These are phyloP conservation scores for Polyporus arcularius DNA, from an alignment of 768 basidiomycete species.

Conservation along the genomic window DNA sequence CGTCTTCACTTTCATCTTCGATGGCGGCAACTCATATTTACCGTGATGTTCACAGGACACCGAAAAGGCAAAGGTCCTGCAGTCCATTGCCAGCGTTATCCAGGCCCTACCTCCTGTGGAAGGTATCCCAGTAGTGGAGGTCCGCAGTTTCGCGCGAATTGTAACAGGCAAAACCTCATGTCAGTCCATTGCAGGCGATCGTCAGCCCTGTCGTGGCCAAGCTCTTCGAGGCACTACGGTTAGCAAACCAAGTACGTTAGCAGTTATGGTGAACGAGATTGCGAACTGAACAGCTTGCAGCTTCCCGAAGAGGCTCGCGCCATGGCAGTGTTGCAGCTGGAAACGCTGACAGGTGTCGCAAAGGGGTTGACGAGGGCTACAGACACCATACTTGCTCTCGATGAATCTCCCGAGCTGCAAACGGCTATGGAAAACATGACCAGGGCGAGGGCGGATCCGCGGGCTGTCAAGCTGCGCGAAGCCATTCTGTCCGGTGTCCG, in stretches of 20 bases:
- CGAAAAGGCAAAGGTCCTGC: constrained; percentile 87
- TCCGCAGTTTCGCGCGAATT: constrained; percentile 23
- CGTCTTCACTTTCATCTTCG: constrained; percentile 27
- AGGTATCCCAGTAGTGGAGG: constrained; percentile 77
- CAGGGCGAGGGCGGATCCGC: constrained; percentile 61
- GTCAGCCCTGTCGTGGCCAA: constrained; percentile 73
- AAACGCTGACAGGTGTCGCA: constrained; percentile 81
- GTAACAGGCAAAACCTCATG: background rate
- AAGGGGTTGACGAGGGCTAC: constrained; percentile 81
- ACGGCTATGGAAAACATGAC: constrained; percentile 57
- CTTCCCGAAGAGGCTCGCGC: constrained; percentile 71
- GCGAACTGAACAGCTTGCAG: constrained; percentile 38
- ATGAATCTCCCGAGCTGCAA: constrained; percentile 52
- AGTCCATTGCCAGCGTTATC: constrained; percentile 91
- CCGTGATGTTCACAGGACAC: constrained; percentile 53
- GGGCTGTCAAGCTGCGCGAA: constrained; percentile 65
- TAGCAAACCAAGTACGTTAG: constrained; percentile 49
- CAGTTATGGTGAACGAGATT: background rate
- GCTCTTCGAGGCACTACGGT: constrained; percentile 61
- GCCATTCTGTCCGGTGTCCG: constrained; percentile 61
- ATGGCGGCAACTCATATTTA: too few species aligned
- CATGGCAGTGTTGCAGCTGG: constrained; percentile 69
- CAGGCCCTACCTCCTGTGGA: constrained; percentile 83
- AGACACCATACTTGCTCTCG: constrained; percentile 65
- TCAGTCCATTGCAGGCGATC: constrained; percentile 52